Base-by-base conservation (phyloP, 345 rosid species). In the Moringa oleifera region DNA sequence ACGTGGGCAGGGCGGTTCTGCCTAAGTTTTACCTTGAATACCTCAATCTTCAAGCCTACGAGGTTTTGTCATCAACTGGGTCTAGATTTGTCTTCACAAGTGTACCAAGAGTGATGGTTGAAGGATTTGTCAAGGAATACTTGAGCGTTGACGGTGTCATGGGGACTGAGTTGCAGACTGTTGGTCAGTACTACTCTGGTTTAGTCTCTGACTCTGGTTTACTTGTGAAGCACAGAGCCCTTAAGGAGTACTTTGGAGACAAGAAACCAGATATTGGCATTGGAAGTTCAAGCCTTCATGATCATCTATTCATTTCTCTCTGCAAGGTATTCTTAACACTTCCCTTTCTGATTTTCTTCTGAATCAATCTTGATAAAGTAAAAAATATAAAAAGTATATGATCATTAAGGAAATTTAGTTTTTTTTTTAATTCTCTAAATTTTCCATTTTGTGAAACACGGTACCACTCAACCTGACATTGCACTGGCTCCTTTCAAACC, bases 21-120 rank as follows among this genome's bases (percentile, higher is more conserved):
- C 97, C 99, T 0, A 94, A 94, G 78, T 94, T 90, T 79, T 90
- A 80, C 65, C 90, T 94, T 0, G 99, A 94, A 65, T 85, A 84
- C 63, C 84, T 94, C 66, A 78, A 82, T 61, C 68, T 68, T 24
- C 82, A 69, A 4, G 97, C 86, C 17, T 83, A 77, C 28, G 73
- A 86, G 68, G 77, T 80, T 9, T 71, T 85, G 70, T 70, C 69
- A 18, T 72, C 77, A 49, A 66, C 76, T 4, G 72, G 65, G 31
- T 72, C 79, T 50, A 84, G 71, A 66, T 66, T 86, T 49, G 81
- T 85, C 18, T 75, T 90, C 64, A 88, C 97, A 2, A 78, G 85
- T 50, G 66, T 94, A 53, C 99, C 99, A 9, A 75, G 83, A 72
- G 92, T 88, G 23, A 80, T 94, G 88, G 96, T 88, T 18, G 89